A percentile compares a stretch with the other conserved stretches of the same genome.
Conservation (phyloP, 179 eudicot species). For the Spinacia oleracea region DNA sequence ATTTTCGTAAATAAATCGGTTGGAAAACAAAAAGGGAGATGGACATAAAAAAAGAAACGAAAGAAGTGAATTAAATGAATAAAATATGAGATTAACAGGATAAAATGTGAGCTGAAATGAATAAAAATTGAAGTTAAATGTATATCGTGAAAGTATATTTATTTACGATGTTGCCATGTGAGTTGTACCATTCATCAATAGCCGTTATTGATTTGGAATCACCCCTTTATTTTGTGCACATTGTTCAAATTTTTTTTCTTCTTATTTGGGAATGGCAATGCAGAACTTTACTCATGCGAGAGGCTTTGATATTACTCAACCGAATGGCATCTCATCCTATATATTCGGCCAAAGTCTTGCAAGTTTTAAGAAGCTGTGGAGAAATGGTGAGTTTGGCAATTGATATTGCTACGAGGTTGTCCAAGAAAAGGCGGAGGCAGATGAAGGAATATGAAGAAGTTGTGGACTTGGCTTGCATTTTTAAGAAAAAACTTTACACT, state of each 20-base stretch:
- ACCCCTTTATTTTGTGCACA: not conserved
- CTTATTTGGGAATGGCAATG: not conserved
- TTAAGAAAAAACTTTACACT: slow-evolving; percentile 35
- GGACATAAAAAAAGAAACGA: no score
- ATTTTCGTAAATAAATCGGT: no score
- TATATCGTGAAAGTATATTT: no score
- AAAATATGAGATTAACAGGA: no score
- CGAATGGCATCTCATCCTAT: slow-evolving; percentile 74
- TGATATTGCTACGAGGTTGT: slow-evolving; percentile 62
- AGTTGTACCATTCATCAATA: no score
- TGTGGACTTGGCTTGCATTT: slow-evolving; percentile 37
- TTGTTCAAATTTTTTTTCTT: not conserved
- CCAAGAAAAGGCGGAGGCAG: slow-evolving; percentile 42
- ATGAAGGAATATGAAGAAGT: slow-evolving; percentile 39
- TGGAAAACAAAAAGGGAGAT: no score
- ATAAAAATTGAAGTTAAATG: no score
- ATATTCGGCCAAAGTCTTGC: slow-evolving; percentile 53
- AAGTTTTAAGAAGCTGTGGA: slow-evolving; percentile 54
- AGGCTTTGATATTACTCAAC: slow-evolving; percentile 75
- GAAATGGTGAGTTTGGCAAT: slow-evolving; percentile 61
- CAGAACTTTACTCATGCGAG: slow-evolving; percentile 85
- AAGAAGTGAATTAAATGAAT: no score
- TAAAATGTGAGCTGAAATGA: no score
- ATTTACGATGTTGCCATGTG: no score
- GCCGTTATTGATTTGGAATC: no score